These are phyloP conservation scores for Fusarium sp. DNA, from an alignment of 2,329 filamentous ascomycete species.

Conservation along the genomic window DNA sequence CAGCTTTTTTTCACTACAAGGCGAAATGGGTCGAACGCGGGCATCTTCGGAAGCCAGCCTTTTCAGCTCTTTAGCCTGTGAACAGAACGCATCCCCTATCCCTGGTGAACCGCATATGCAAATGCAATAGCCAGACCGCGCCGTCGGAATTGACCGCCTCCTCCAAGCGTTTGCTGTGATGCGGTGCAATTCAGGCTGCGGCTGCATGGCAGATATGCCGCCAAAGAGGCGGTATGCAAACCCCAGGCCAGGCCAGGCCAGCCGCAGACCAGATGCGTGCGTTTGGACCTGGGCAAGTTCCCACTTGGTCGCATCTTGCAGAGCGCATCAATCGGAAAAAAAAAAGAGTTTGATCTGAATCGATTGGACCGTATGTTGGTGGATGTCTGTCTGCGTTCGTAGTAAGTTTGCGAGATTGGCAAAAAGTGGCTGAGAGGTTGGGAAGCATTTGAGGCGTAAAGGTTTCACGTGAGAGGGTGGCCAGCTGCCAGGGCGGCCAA, in stretches of 20 bases:
- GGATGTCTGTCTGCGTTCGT: background rate
- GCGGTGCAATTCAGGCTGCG: constrained; percentile 13
- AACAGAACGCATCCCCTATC: background rate
- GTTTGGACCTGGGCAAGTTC: constrained; percentile 14
- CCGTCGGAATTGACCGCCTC: constrained; percentile 13
- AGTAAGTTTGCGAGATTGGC: background rate
- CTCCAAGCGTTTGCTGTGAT: constrained; percentile 18
- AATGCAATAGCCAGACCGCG: background rate
- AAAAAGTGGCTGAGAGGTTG: constrained; percentile 10
- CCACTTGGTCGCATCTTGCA: constrained; percentile 32
- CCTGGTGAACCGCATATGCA: background rate
- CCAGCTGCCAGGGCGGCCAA: constrained; percentile 2
- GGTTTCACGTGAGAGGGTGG: constrained; percentile 17
- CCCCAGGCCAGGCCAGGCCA: constrained; percentile 1
- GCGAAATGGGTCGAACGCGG: background rate
- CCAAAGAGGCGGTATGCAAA: constrained; percentile 35
- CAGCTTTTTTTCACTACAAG: background rate
- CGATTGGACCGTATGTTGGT: background rate
- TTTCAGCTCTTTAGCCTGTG: background rate
- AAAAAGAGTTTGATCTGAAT: background rate
- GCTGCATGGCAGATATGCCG: constrained; percentile 24
- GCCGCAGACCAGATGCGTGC: constrained; percentile 14
- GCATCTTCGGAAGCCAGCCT: background rate
- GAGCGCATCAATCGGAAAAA: background rate
- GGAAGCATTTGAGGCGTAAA: constrained; percentile 5